Percentiles rank a stretch among this genome's conserved stretches.
Evolutionary conservation across 768 basidiomycete species (phyloP).

Genomic region (Leccinum olivaceopallidum): DNA sequence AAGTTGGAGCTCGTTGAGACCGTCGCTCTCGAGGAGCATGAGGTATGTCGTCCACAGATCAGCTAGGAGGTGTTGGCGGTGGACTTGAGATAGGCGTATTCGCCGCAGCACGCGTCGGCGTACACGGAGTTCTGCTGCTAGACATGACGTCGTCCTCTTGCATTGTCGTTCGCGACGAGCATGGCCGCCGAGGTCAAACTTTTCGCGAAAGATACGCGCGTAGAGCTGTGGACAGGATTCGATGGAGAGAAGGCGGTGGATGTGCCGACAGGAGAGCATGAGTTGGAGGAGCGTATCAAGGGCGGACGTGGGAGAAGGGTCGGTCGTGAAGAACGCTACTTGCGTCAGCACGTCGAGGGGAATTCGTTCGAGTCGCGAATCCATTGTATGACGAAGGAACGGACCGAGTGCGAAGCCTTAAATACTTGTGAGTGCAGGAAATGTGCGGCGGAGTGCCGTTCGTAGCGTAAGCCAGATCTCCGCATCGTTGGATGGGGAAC

Average conservation of each 20-base stretch:
- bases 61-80: constrained; percentile 30
- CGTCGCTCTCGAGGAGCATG: constrained; percentile 61
- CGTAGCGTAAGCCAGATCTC: constrained; percentile 36
- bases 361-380: constrained; percentile 46
- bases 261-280: constrained; percentile 43
- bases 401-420: constrained; percentile 19
- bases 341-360: constrained; percentile 59
- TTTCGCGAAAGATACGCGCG: constrained; percentile 50
- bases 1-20: constrained; percentile 49
- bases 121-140: constrained; percentile 49
- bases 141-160: constrained; percentile 37
- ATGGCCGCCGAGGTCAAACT: constrained; percentile 44
- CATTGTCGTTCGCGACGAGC: constrained; percentile 30
- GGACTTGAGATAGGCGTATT: constrained; percentile 37
- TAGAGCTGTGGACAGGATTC: constrained; percentile 53
- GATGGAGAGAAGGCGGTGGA: constrained; percentile 46
- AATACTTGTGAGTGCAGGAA: constrained; percentile 23
- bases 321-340: constrained; percentile 49
- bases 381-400: constrained; percentile 37
- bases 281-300: constrained; percentile 46
- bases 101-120: constrained; percentile 51
- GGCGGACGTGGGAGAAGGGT: constrained; percentile 38
- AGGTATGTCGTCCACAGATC: constrained; percentile 61
- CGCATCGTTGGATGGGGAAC: constrained; percentile 34
- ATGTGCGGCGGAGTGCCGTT: constrained; percentile 33